phyloP scores from a whole-genome alignment of 148 eudicot species.

The Rheum nobile region DNA sequence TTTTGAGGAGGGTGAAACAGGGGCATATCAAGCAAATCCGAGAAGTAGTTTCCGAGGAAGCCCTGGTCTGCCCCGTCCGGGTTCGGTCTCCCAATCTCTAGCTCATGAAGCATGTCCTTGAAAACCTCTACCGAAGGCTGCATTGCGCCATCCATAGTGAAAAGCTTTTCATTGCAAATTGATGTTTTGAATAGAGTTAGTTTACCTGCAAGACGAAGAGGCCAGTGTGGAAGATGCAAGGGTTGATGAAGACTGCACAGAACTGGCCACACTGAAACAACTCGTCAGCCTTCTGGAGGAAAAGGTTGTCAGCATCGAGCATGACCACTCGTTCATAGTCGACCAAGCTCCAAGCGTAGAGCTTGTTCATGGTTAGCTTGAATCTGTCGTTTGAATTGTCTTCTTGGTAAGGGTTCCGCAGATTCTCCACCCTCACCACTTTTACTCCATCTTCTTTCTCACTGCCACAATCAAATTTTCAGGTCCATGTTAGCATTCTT shows the following conservation, averaged over 20 bases:
- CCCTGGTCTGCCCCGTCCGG: constrained; percentile 93
- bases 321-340: constrained; percentile 76
- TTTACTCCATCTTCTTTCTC: constrained; percentile 77
- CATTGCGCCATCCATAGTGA: constrained; percentile 4
- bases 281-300: constrained; percentile 69
- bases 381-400: constrained; percentile 37
- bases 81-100: constrained; percentile 42
- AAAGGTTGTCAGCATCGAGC: constrained; percentile 91
- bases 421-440: constrained; percentile 64
- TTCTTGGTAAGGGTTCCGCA: constrained; percentile 55
- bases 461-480: constrained; percentile 24
- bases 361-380: constrained; percentile 74
- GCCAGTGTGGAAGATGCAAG: constrained; percentile 95
- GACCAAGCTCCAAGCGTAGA: constrained; percentile 77
- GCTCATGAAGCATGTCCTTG: constrained; percentile 59
- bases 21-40: constrained; percentile 68
- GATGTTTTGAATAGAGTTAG: no score
- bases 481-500: no score
- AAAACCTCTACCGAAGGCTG: constrained; percentile 74
- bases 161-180: not conserved
- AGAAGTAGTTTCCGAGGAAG: constrained; percentile 69
- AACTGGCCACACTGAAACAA: constrained; percentile 88
- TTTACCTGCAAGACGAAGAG: constrained; percentile 84
- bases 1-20: no score
- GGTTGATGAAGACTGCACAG: constrained; percentile 93